phyloP scores from a whole-genome alignment of 345 rosid genomes.

The Odontarrhena argentea region DNA sequence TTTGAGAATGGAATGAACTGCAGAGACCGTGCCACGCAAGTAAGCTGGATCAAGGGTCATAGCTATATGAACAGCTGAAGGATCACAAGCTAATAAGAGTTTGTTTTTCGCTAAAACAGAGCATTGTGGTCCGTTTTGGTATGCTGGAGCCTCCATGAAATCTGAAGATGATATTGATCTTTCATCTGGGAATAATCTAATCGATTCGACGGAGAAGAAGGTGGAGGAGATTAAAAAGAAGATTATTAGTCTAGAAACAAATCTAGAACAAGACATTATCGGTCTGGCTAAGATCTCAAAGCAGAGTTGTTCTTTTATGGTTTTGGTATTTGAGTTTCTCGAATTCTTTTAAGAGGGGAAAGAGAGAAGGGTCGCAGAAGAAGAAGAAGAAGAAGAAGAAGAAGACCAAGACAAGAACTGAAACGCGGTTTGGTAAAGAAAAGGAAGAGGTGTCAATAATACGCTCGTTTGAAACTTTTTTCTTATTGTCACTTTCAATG shows the following conservation, averaged over 20 bases:
- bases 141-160: conserved; percentile 66
- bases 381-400: conserved; percentile 35
- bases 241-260: conserved; percentile 31
- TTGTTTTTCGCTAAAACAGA: conserved; percentile 31
- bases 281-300: conserved; percentile 12
- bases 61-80: conserved; percentile 59
- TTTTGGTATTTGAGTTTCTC: conserved; percentile 16
- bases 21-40: conserved; percentile 75
- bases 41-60: conserved; percentile 80
- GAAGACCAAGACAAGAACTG: conserved; percentile 33
- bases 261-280: conserved; percentile 34
- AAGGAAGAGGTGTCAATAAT: conserved; percentile 30
- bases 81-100: conserved; percentile 42
- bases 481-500: conserved; percentile 24
- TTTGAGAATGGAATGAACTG: conserved; percentile 69
- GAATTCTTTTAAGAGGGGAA: conserved; percentile 17
- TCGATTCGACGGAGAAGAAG: conserved; percentile 40
- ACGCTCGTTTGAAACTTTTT: conserved; percentile 33
- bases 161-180: conserved; percentile 31
- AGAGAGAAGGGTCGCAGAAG: conserved; percentile 21
- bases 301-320: conserved; percentile 9
- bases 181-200: conserved; percentile 41
- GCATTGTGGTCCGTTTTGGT: conserved; percentile 56
- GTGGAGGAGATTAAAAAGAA: conserved; percentile 20
- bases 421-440: conserved; percentile 41